Percentiles rank a stretch among this genome's conserved stretches.
These are phyloP conservation scores for Acer campestre DNA, from an alignment of 345 rosid genomes.

Conservation along the genomic window DNA sequence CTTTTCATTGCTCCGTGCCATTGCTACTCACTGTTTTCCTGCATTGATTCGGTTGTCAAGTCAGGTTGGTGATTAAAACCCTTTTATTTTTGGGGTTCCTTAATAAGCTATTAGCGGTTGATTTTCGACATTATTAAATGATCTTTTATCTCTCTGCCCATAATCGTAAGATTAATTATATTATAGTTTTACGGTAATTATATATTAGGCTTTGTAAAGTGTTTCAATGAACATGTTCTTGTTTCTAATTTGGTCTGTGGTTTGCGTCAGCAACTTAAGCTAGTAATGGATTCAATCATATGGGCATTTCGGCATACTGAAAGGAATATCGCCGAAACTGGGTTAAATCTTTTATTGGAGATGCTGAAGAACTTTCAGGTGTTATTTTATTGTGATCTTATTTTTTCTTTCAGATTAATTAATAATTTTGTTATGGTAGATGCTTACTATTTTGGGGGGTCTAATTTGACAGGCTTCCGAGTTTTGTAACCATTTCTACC, in stretches of 20 bases:
- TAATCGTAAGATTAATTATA: neutral
- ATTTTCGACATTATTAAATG: too few relatives aligned
- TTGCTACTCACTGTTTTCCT: conserved; percentile 92
- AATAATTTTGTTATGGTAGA: neutral
- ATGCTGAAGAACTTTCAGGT: conserved; percentile 97
- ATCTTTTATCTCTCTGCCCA: neutral
- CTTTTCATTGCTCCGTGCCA: conserved; percentile 96
- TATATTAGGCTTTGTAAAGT: neutral
- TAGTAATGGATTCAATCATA: conserved; percentile 97
- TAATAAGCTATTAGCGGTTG: neutral
- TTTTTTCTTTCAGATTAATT: neutral
- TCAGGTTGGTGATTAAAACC: conserved; percentile 61
- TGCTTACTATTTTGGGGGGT: conserved; percentile 25
- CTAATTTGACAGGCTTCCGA: conserved; percentile 49
- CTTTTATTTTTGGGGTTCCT: conserved; percentile 7
- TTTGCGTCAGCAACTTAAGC: conserved; percentile 80
- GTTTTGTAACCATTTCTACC: conserved; percentile 88
- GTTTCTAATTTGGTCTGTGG: conserved; percentile 8
- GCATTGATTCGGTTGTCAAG: conserved; percentile 89
- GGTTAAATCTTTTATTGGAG: conserved; percentile 85
- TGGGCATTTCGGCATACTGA: conserved; percentile 99
- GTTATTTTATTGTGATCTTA: neutral
- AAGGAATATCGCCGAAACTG: conserved; percentile 98
- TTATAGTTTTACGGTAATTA: neutral
- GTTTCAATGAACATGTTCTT: conserved; percentile 1